Conservation (phyloP, 1,284 basidiomycete species). For the Hemileia vastatrix region DNA sequence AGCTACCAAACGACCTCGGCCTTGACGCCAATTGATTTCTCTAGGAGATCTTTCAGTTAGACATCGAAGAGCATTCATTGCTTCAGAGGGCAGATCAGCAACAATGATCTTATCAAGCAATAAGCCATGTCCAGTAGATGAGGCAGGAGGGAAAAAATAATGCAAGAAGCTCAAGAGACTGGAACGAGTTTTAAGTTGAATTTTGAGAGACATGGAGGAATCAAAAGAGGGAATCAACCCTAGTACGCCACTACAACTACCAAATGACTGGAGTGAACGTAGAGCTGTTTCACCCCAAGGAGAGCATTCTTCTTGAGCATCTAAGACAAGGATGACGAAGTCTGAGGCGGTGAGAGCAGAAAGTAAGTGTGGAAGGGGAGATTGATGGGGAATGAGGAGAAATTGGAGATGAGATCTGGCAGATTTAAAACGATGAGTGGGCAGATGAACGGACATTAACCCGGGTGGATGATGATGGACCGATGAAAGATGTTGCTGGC, state of each 20-base stretch:
- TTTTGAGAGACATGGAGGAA: neutral
- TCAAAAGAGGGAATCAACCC: conserved; percentile 13
- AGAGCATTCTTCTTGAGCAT: conserved; percentile 69
- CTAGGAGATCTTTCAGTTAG: conserved; percentile 29
- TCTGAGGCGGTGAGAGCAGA: conserved; percentile 83
- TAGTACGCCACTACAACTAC: conserved; percentile 65
- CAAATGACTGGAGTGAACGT: conserved; percentile 55
- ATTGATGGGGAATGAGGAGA: conserved; percentile 51
- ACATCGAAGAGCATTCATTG: conserved; percentile 57
- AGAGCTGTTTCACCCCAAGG: conserved; percentile 79
- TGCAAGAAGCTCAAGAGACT: conserved; percentile 82
- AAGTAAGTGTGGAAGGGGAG: conserved; percentile 59
- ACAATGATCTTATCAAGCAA: conserved; percentile 33
- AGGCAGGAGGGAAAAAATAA: conserved; percentile 71
- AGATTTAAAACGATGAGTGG: too few species aligned
- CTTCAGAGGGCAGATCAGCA: conserved; percentile 49
- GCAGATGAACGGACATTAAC: conserved; percentile 8
- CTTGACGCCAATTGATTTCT: conserved; percentile 70
- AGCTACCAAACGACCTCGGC: conserved; percentile 66
- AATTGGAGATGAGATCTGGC: conserved; percentile 57
- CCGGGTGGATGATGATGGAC: too few species aligned
- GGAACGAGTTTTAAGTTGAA: conserved; percentile 62
- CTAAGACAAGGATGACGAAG: conserved; percentile 77
- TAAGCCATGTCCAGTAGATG: conserved; percentile 40
- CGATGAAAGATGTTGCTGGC: neutral